Percentiles rank a stretch among this genome's conserved stretches.
These are phyloP conservation scores for Plantago major DNA, from an alignment of 257 asterid species.

Conservation along the genomic window DNA sequence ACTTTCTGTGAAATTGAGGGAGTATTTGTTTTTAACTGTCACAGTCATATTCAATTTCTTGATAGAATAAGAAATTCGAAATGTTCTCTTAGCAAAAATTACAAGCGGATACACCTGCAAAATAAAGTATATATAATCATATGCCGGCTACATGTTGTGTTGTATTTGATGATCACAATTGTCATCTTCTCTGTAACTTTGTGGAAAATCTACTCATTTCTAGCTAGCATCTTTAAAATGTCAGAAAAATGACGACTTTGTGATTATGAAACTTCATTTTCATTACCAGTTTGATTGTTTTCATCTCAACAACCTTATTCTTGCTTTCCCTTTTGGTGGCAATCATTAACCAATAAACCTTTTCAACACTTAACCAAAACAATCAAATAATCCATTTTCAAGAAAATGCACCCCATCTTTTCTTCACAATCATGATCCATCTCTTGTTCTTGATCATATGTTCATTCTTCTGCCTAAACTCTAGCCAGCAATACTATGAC, in stretches of 20 bases:
- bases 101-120: conserved; percentile 17
- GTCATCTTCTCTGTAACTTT: conserved; percentile 5
- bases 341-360: no score
- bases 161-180: conserved; percentile 17
- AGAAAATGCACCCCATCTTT: conserved; percentile 5
- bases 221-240: no score
- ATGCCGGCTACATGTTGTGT: conserved; percentile 27
- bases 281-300: no score
- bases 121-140: conserved; percentile 1
- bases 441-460: conserved; percentile 26
- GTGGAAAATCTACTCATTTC: neutral
- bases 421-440: conserved; percentile 20
- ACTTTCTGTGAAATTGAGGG: no score
- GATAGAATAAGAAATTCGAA: conserved; percentile 8
- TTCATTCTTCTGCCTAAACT: conserved; percentile 20
- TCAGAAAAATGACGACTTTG: no score
- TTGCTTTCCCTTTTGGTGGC: no score
- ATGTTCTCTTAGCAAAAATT: conserved; percentile 25
- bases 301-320: no score
- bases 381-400: neutral
- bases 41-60: neutral
- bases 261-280: no score
- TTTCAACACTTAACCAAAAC: neutral
- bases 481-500: conserved; percentile 54
- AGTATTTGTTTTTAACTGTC: neutral